Conservation (phyloP, 768 basidiomycete genomes). For the Trametes coccinea region DNA sequence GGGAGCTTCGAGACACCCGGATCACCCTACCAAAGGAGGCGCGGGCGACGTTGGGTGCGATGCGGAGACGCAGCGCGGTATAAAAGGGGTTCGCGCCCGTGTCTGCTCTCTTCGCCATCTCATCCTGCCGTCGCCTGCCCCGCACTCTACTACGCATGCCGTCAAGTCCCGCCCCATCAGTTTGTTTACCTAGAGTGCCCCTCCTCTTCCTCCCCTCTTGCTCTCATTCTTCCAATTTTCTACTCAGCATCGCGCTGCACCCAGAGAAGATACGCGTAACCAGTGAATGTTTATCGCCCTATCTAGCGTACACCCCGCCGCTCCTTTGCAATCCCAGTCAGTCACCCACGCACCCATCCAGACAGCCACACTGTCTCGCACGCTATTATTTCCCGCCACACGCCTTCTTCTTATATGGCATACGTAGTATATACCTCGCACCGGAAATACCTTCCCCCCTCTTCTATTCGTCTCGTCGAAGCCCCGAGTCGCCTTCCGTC, state of each 20-base stretch:
- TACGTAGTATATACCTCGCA: conserved; percentile 22
- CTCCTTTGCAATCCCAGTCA: conserved; percentile 12
- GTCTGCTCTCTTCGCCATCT: neutral
- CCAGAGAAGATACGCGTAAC: neutral
- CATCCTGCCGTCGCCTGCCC: neutral
- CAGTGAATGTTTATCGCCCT: conserved; percentile 19
- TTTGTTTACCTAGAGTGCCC: neutral
- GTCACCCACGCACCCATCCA: neutral
- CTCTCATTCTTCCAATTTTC: neutral
- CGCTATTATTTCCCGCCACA: neutral
- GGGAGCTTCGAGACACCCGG: neutral
- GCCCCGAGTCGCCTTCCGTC: neutral
- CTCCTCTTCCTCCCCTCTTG: neutral
- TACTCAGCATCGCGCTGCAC: neutral
- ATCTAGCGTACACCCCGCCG: conserved; percentile 26
- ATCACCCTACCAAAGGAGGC: conserved; percentile 2
- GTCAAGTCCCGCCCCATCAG: neutral
- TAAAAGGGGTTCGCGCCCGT: conserved; percentile 24
- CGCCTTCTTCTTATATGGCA: conserved; percentile 6
- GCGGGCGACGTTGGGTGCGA: neutral
- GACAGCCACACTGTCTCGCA: neutral
- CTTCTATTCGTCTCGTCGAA: neutral
- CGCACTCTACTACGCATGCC: neutral
- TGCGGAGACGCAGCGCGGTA: conserved; percentile 5
- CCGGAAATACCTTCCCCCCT: conserved; percentile 16